Percentiles rank a stretch among this genome's conserved stretches.
Conservation (phyloP, 352 stramenopile species). For the Phytophthora uliginosa region DNA sequence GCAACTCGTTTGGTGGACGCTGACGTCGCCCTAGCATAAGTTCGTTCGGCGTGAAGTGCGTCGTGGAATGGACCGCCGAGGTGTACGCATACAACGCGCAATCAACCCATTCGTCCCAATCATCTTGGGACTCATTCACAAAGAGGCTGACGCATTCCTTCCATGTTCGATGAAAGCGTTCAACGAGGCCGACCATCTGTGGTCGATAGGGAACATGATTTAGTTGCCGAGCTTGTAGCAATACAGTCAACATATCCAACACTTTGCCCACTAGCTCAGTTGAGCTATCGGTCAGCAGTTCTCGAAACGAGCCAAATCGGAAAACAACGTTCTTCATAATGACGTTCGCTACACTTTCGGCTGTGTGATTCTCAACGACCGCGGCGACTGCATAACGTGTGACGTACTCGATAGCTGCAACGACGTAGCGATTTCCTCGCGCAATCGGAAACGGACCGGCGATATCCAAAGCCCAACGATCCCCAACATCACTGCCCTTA, state of each 20-base stretch:
- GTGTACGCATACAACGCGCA: not conserved
- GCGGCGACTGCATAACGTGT: not conserved
- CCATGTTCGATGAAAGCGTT: not conserved
- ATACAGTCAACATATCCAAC: not conserved
- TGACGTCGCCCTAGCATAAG: not conserved
- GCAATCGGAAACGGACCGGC: not conserved
- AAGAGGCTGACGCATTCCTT: not conserved
- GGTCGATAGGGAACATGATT: not conserved
- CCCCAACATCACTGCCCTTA: not conserved
- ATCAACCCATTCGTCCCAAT: not conserved
- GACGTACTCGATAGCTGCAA: not conserved
- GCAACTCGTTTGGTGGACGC: not conserved
- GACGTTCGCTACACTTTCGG: not conserved
- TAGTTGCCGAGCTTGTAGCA: not conserved
- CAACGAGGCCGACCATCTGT: not conserved
- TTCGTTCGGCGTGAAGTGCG: not conserved
- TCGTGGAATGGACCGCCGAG: not conserved
- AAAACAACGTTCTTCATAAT: not conserved
- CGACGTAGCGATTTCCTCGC: not conserved
- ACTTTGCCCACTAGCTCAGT: not conserved
- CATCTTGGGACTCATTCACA: not conserved
- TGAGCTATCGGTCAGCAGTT: not conserved
- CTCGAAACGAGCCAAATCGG: not conserved
- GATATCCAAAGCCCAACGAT: not conserved
- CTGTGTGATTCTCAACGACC: not conserved